Percentiles rank a stretch among this genome's conserved stretches.
phyloP scores from a whole-genome alignment of 2,329 filamentous ascomycete genomes.

The Neophaeococcomyces aloes region DNA sequence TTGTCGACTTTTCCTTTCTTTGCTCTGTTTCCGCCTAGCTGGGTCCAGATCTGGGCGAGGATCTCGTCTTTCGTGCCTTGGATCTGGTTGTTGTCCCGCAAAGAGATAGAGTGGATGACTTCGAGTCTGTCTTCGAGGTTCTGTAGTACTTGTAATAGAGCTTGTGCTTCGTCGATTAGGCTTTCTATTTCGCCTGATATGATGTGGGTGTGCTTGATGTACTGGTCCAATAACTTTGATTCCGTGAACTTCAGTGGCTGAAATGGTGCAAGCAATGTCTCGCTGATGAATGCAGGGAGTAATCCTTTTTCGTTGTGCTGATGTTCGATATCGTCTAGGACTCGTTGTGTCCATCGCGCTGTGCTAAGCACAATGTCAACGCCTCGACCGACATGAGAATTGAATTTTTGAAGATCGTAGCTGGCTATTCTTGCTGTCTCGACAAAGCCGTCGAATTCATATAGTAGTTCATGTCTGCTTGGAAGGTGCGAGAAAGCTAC shows the following conservation, averaged over 20 bases:
- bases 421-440: slow-evolving; percentile 55
- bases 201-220: slow-evolving; percentile 59
- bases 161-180: slow-evolving; percentile 61
- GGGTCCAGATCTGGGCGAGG: slow-evolving; percentile 60
- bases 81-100: slow-evolving; percentile 51
- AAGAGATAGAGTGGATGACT: slow-evolving; percentile 58
- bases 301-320: slow-evolving; percentile 28
- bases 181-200: slow-evolving; percentile 58
- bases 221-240: slow-evolving; percentile 58
- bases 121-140: slow-evolving; percentile 60
- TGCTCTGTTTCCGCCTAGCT: slow-evolving; percentile 58
- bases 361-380: slow-evolving; percentile 66
- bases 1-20: slow-evolving; percentile 51
- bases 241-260: slow-evolving; percentile 50
- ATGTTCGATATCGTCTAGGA: slow-evolving; percentile 51
- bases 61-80: slow-evolving; percentile 53
- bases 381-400: slow-evolving; percentile 61
- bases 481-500: slow-evolving; percentile 61
- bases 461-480: slow-evolving; percentile 55
- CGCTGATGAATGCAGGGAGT: slow-evolving; percentile 34
- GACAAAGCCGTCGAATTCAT: slow-evolving; percentile 68
- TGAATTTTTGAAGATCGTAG: slow-evolving; percentile 61
- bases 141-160: slow-evolving; percentile 54
- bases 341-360: slow-evolving; percentile 63
- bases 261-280: slow-evolving; percentile 50